A percentile compares a stretch with the other conserved stretches of the same genome.
Evolutionary conservation across 805 yeast species (phyloP).

Genomic region (Saccharomyces kudriavzevii): DNA sequence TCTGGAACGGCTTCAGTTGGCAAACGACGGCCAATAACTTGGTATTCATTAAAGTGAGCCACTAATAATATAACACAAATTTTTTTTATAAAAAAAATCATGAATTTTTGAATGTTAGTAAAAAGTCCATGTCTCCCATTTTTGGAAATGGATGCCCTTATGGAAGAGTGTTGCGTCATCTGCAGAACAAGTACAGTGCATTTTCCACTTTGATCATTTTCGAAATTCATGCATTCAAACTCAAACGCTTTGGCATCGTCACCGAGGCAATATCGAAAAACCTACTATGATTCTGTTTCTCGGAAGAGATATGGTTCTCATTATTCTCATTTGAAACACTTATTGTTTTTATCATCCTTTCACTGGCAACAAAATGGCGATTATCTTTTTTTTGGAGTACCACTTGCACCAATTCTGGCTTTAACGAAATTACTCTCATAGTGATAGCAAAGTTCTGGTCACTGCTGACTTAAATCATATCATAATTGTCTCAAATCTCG

Average conservation of each 20-base stretch:
- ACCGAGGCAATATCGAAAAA: background rate
- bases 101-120: background rate
- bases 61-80: conserved; percentile 31
- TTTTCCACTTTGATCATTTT: no score
- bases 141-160: background rate
- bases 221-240: background rate
- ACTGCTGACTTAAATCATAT: background rate
- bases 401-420: background rate
- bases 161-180: background rate
- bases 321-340: background rate
- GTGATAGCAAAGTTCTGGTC: background rate
- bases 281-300: background rate
- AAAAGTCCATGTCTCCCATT: background rate
- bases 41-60: conserved; percentile 98
- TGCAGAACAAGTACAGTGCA: background rate
- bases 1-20: conserved; percentile 98
- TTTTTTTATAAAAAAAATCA: conserved; percentile 3
- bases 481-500: background rate
- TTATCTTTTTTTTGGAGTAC: background rate
- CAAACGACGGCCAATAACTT: conserved; percentile 99
- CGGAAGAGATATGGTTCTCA: background rate
- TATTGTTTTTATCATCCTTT: background rate
- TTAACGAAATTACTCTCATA: no score
- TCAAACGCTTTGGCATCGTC: background rate
- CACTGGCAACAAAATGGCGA: background rate